Conservation (phyloP, 2,329 filamentous ascomycete species). For the Cordyceps sp. region DNA sequence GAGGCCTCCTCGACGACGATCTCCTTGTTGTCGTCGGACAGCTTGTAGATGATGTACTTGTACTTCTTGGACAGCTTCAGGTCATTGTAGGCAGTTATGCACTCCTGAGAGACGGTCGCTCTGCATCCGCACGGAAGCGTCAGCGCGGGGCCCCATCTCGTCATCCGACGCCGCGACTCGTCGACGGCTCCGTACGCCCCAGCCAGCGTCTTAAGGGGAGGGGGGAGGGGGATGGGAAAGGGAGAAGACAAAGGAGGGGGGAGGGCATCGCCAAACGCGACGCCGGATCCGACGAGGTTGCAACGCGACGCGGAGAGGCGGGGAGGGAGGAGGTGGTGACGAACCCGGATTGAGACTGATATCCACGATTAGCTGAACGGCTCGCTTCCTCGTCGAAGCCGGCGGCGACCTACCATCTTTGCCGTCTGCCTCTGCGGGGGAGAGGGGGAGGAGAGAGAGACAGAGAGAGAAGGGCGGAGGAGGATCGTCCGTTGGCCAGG, state of each 20-base stretch:
- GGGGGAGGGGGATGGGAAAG: not conserved
- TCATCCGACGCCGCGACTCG: no score
- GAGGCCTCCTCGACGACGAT: constrained; percentile 67
- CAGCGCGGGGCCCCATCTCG: constrained; percentile 10
- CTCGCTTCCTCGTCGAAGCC: constrained; percentile 1
- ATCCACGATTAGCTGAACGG: not conserved
- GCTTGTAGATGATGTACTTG: constrained; percentile 82
- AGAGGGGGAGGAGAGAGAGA: constrained; percentile 11
- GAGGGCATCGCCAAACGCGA: not conserved
- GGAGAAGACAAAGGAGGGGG: not conserved
- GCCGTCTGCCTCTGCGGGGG: constrained; percentile 13
- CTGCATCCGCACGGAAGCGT: constrained; percentile 24
- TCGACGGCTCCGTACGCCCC: no score
- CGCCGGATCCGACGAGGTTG: not conserved
- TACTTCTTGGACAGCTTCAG: constrained; percentile 68
- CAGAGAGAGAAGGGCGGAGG: constrained; percentile 3
- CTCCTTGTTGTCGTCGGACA: constrained; percentile 67
- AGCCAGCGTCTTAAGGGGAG: not conserved
- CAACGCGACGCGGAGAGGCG: constrained; percentile 1
- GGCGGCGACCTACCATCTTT: constrained; percentile 21
- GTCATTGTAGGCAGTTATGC: constrained; percentile 58
- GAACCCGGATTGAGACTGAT: constrained; percentile 53
- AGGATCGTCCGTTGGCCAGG: constrained; percentile 3
- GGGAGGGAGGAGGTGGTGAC: constrained; percentile 16
- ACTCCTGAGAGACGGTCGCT: constrained; percentile 56